Base-by-base conservation (phyloP, 495 filamentous ascomycete species). In the Mytilinidion resinicola region DNA sequence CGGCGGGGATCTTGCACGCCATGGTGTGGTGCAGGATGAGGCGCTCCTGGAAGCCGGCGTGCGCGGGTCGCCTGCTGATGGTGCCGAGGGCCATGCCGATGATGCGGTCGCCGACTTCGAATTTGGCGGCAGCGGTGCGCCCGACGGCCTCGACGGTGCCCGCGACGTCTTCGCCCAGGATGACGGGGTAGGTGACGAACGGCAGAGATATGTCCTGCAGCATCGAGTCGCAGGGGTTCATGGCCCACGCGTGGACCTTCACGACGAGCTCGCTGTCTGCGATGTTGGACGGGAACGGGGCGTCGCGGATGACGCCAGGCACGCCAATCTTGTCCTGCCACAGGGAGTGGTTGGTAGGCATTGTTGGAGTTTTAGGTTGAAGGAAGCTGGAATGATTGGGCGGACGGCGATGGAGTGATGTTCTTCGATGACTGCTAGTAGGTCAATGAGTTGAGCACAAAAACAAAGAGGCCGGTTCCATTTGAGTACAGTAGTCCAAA, bases 171-270 rank as follows among this genome's bases (percentile, higher is more conserved):
- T 76, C 75, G 42, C 81, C 81, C 3, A 74, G 62, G 8, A 77
- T 69, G 33, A 65, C 52, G 68, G 15, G 69, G 0, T 71, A 68
- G 15, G 68, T 52, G 25, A 30, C 6, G 25, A 30, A 30, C 3
- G 25, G 25, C 3, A 30, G 25, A 30, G 25, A 30, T 3, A 3
- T 2, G 56, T 69, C 70, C 11, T 70, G 73, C 6, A 81, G 69
- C 44, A 76, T 73, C 74, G 76, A 82, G 71, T 85, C 82, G 0
- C 77, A 80, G 9, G 81, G 81, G 55, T 84, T 84, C 48, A 83
- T 61, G 8, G 77, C 81, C 19, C 82, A 75, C n/a, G 72, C 70
- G 12, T 72, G 68, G 37, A 68, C 76, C 55, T 76, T 78, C 57
- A 83, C 74, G 30, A 82, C 72, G 37, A 83, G 25, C 25, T 30